phyloP scores from a whole-genome alignment of 2,329 filamentous ascomycete genomes.

The Talaromyces sp. region DNA sequence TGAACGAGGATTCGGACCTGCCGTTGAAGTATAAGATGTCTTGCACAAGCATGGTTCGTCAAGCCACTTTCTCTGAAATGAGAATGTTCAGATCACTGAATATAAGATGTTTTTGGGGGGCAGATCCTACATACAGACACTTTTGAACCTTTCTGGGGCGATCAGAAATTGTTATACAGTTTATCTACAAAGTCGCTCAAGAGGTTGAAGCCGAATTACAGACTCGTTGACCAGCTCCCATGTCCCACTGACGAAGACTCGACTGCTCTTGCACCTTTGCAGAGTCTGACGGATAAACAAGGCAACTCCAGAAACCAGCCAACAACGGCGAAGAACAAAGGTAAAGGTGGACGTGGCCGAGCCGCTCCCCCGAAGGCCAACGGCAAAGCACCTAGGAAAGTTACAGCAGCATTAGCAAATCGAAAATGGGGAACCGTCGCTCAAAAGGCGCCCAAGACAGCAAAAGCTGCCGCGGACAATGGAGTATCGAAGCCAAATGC shows the following conservation, averaged over 20 bases:
- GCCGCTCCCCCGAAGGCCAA: not conserved
- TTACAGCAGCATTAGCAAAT: not conserved
- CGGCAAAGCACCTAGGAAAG: not conserved
- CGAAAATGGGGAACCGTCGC: not conserved
- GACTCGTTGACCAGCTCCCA: conserved; percentile 10
- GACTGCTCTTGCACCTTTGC: not conserved
- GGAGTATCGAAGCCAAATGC: not conserved
- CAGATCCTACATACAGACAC: conserved; percentile 25
- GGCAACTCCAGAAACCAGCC: not conserved
- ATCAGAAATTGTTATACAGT: conserved; percentile 19
- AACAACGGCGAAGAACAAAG: not conserved
- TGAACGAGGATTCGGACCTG: conserved; percentile 23
- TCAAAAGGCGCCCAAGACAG: not conserved
- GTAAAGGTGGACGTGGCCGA: not conserved
- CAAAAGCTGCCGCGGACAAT: not conserved
- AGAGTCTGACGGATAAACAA: not conserved
- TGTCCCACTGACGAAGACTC: not conserved
- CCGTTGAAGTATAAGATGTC: conserved; percentile 23
- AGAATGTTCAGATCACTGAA: not conserved
- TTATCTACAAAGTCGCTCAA: conserved; percentile 20
- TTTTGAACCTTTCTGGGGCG: conserved; percentile 27
- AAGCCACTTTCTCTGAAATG: not conserved
- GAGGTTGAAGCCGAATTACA: conserved; percentile 21
- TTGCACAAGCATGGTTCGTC: conserved; percentile 25
- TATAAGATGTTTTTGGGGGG: no score